Base-by-base conservation (phyloP, 192 early-diverging fungal species). In the Diversispora epigaea region DNA sequence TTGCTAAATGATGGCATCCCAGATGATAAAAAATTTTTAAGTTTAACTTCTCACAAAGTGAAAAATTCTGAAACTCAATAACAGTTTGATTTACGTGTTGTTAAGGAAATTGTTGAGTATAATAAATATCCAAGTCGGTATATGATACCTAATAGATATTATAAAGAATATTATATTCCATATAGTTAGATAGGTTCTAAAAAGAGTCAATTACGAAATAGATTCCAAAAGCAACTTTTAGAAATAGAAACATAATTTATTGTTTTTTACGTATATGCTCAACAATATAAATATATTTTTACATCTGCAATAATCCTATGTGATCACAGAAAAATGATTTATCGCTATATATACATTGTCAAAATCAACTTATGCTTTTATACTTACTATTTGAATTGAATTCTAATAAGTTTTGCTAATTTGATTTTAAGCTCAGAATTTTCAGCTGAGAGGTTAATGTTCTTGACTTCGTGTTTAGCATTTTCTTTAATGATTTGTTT, bases 11-110 rank as follows among this genome's bases (percentile, higher is more conserved):
- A 69, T 69, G 54, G 52, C 52, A 69, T n/a, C 54, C 4, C 68
- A 69, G 68, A 69, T 11, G 19, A 69, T 69, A 52, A 54, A 21
- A 69, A 69, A 32, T 69, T 69, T 69, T 32, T 69, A 52, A 49
- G 68, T 50, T 8, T 69, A 69, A 69, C 47, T 32, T 15, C 0
- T 3, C 6, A 32, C 10, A 52, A 69, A 69, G 22, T 69, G 39
- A 69, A 69, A 69, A 69, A 69, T 68, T 7, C 68, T 17, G 3
- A 45, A 14, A 65, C 63, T 65, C 0, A 2, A 44, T 0, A 65
- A 43, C 63, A 65, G 12, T 65, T 65, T 65, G 19, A 65, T 44
- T 40, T 12, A 14, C 43, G 40, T 3, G 0, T 11, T 65, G 43
- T 40, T 65, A 41, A 65, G 17, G 5, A 25, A 14, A 65, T 65